Conservation (phyloP, 225 moss, liverwort and hornwort genomes). For the Marchantia polymorpha region DNA sequence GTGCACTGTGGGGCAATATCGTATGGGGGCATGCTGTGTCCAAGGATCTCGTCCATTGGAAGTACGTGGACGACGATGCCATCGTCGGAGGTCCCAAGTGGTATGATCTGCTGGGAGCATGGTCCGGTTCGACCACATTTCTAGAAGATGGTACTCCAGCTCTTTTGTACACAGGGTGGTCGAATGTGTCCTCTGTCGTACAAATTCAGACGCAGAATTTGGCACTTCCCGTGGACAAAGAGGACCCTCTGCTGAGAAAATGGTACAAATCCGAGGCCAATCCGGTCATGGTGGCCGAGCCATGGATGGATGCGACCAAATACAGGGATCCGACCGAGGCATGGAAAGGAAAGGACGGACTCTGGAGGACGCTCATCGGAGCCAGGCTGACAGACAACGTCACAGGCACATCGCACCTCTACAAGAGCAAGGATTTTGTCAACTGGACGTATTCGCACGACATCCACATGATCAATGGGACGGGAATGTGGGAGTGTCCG, state of each 20-base stretch:
- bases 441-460: slow-evolving; percentile 50
- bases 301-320: slow-evolving; percentile 37
- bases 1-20: slow-evolving; percentile 72
- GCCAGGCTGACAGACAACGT: slow-evolving; percentile 23
- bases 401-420: slow-evolving; percentile 59
- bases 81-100: slow-evolving; percentile 51
- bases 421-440: slow-evolving; percentile 60
- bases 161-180: slow-evolving; percentile 82
- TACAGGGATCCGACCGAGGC: slow-evolving; percentile 78
- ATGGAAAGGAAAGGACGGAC: slow-evolving; percentile 59
- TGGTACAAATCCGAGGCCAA: slow-evolving; percentile 72
- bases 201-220: slow-evolving; percentile 73
- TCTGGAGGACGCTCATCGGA: slow-evolving; percentile 73
- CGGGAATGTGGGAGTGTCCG: slow-evolving; percentile 98
- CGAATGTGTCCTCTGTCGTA: slow-evolving; percentile 35
- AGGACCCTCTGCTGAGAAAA: slow-evolving; percentile 66
- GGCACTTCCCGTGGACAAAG: slow-evolving; percentile 56
- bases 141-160: slow-evolving; percentile 62
- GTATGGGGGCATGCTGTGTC: slow-evolving; percentile 88
- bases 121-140: slow-evolving; percentile 81
- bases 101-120: slow-evolving; percentile 73
- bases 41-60: slow-evolving; percentile 77
- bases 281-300: slow-evolving; percentile 56
- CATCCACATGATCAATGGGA: slow-evolving; percentile 49
- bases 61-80: slow-evolving; percentile 40